These are phyloP conservation scores for Epichloe brachyelytri DNA, from an alignment of 2,329 filamentous ascomycete species.

Conservation along the genomic window DNA sequence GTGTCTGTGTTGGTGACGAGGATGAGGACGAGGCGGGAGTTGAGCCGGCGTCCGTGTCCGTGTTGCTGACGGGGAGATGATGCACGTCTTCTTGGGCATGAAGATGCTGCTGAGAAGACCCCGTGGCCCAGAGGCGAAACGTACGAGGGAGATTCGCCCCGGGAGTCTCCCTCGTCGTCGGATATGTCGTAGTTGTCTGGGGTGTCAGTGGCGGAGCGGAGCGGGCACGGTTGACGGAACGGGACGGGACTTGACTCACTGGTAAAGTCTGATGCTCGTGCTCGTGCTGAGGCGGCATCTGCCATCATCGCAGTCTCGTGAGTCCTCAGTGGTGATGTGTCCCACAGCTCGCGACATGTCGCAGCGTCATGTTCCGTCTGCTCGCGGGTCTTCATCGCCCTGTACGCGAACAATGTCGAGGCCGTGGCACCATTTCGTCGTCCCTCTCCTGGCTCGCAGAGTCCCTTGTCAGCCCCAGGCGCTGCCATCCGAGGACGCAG, in stretches of 20 bases:
- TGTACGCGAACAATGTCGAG: slow-evolving; percentile 20
- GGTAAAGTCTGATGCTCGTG: background rate
- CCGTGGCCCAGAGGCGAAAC: slow-evolving; percentile 26
- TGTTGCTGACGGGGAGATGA: background rate
- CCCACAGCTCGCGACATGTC: too few species aligned
- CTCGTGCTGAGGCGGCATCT: background rate
- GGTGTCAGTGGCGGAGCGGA: too few species aligned
- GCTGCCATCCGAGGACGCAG: background rate
- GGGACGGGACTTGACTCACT: background rate
- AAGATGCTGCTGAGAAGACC: slow-evolving; percentile 1
- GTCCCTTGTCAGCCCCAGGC: background rate
- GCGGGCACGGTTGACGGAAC: too few species aligned
- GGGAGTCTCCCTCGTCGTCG: slow-evolving; percentile 27
- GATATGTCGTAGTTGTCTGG: slow-evolving; percentile 18
- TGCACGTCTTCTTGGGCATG: too few species aligned
- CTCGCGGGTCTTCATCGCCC: slow-evolving; percentile 13
- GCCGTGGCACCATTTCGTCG: slow-evolving; percentile 7
- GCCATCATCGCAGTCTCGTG: background rate
- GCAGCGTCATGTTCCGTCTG: too few species aligned
- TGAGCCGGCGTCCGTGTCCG: too few species aligned
- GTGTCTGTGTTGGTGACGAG: too few species aligned
- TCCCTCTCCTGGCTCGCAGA: background rate
- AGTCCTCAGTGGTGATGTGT: too few species aligned
- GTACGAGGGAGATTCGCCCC: slow-evolving; percentile 28
- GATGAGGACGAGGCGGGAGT: background rate